A percentile compares a stretch with the other conserved stretches of the same genome.
These are phyloP conservation scores for Paulownia fortunei DNA, from an alignment of 257 asterid species.

Conservation along the genomic window DNA sequence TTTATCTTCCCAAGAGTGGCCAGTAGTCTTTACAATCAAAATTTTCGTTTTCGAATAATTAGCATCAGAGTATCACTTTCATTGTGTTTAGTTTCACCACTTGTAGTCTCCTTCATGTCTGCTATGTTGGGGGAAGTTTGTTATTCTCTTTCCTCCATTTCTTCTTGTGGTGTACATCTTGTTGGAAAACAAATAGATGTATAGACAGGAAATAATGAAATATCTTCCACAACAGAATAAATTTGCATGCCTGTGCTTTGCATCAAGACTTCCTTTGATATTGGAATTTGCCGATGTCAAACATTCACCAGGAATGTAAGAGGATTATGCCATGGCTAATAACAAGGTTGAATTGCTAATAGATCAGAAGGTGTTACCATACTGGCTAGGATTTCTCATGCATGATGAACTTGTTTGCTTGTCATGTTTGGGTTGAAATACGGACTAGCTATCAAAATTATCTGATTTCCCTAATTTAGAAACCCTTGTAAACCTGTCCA, in stretches of 20 bases:
- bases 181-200: not conserved
- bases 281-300: not conserved
- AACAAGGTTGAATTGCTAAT: not conserved
- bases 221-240: not conserved
- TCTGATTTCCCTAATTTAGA: not conserved
- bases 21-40: not conserved
- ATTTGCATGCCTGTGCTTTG: slow-evolving; percentile 2
- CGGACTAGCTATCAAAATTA: not conserved
- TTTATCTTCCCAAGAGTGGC: not conserved
- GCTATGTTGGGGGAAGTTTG: not conserved
- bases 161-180: not conserved
- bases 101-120: not conserved
- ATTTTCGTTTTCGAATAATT: not conserved
- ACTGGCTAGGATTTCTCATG: not conserved
- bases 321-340: not conserved
- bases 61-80: not conserved
- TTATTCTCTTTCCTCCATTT: not conserved
- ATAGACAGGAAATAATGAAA: not conserved
- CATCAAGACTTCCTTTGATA: not conserved
- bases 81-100: slow-evolving; percentile 7
- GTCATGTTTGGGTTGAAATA: not conserved
- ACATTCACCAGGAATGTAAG: not conserved
- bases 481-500: not conserved
- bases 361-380: not conserved
- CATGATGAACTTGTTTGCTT: not conserved